Conservation (phyloP, 176 grass and related monocot genomes). For the Aegilops tauschii region DNA sequence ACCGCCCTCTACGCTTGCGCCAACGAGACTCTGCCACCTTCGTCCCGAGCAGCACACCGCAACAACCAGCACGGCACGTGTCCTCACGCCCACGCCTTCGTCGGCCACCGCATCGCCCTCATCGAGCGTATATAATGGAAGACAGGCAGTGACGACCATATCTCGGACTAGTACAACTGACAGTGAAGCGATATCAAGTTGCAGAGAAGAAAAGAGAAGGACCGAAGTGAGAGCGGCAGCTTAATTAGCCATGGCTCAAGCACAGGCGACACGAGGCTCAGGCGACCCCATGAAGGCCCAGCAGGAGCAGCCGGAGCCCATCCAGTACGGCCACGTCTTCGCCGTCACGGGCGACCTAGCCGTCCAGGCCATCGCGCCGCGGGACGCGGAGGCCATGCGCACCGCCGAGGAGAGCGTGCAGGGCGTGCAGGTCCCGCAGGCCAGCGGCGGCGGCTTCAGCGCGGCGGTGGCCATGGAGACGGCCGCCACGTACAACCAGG, state of each 20-base stretch:
- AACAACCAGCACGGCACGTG: background rate
- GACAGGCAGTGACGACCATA: background rate
- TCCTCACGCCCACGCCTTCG: background rate
- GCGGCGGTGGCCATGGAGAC: constrained; percentile 64
- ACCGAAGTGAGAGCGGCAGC: background rate
- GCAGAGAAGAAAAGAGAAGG: background rate
- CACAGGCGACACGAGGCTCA: background rate
- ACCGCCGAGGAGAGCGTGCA: constrained; percentile 44
- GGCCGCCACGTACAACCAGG: constrained; percentile 52
- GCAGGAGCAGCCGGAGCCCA: constrained; percentile 7
- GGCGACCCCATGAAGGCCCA: background rate
- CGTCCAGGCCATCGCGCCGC: constrained; percentile 35
- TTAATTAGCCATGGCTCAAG: background rate
- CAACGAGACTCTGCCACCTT: background rate
- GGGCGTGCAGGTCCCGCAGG: constrained; percentile 32
- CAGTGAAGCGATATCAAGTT: background rate
- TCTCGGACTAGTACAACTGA: background rate
- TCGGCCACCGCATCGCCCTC: background rate
- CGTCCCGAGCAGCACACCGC: background rate
- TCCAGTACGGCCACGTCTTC: constrained; percentile 66
- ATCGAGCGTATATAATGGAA: background rate
- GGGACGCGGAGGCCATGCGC: constrained; percentile 60
- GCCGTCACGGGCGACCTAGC: constrained; percentile 51
- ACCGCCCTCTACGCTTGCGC: background rate
- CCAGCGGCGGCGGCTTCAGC: constrained; percentile 34